A percentile compares a stretch with the other conserved stretches of the same genome.
Evolutionary conservation across 1,139 yeast genomes (phyloP).

Genomic region (Yamadazyma blattariae): DNA sequence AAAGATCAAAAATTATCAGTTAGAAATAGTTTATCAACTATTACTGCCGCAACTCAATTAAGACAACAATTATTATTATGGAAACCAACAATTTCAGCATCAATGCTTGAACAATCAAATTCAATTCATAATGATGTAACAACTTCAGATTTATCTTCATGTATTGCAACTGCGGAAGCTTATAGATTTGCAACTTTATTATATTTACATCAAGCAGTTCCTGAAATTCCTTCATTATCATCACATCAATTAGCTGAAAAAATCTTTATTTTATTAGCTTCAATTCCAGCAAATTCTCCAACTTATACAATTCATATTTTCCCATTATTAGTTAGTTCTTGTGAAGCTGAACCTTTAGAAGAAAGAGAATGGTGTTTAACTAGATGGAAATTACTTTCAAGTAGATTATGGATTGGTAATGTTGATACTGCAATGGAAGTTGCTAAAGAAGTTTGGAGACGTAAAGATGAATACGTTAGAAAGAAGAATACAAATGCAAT

Average conservation of each 20-base stretch:
- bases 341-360: slow-evolving; percentile 58
- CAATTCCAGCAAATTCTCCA: slow-evolving; percentile 60
- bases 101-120: slow-evolving; percentile 28
- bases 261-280: slow-evolving; percentile 56
- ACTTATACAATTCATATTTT: slow-evolving; percentile 59
- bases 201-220: slow-evolving; percentile 66
- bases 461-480: slow-evolving; percentile 45
- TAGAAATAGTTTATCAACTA: slow-evolving; percentile 42
- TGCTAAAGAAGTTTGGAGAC: slow-evolving; percentile 67
- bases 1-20: slow-evolving; percentile 9
- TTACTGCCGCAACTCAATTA: slow-evolving; percentile 54
- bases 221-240: slow-evolving; percentile 57
- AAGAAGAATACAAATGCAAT: slow-evolving; percentile 17
- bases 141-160: slow-evolving; percentile 55
- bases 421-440: slow-evolving; percentile 64
- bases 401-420: slow-evolving; percentile 62
- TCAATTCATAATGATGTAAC: slow-evolving; percentile 14
- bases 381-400: slow-evolving; percentile 56
- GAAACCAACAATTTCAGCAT: slow-evolving; percentile 46
- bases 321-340: slow-evolving; percentile 61
- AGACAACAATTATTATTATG: slow-evolving; percentile 51
- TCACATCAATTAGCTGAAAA: slow-evolving; percentile 60
- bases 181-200: slow-evolving; percentile 57
- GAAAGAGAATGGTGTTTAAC: slow-evolving; percentile 61
- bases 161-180: slow-evolving; percentile 69